Evolutionary conservation across 306 rosid species (phyloP), one percentile per base, ranked within the genome.

Genomic region (Citrullus colocynthis): DNA sequence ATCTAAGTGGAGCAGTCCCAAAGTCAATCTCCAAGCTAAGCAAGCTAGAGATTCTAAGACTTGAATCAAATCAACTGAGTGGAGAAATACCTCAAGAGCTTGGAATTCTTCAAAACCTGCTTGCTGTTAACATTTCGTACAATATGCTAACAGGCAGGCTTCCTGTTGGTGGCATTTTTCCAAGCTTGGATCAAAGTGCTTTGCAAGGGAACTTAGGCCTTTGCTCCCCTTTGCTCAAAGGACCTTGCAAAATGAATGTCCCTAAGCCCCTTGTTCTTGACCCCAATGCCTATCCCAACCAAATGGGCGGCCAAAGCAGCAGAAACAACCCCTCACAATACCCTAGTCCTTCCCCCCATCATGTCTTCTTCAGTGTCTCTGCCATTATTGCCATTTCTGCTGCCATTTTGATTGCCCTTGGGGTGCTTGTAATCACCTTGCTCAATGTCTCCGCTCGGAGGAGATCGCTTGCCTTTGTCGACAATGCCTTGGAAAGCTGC

Each of bases 1-100:
- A 87, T 62, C 82, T 95, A 73, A 90, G 78, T 48, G 98, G 97
- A 75, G 37, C 83, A 45, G 86, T 95, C 32, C 97, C 97, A 3
- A 81, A 80, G 81, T 86, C 98, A 73, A 83, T 92, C 81, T 88
- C 97, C 36, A 85, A 89, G 81, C 76, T 95, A 60, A 82, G 62
- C 78, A 86, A 88, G 79, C 93, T 95, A 48, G 85, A 89, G 88
- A 90, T 95, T 78, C 84, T 95, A 20, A 87, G 86, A 60, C 69
- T 95, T 74, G 98, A 95, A 82, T 81, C 85, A 84, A 95, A 95
- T 88, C 82, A 89, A 49, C 83, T 95, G 17, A 86, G 88, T 52
- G 98, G 98, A 83, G 97, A 95, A 85, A 86, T 95, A 83, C 98
- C 98, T 69, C 86, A 83, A 86, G 97, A 92, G 76, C 91, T 95